Evolutionary conservation across 1,139 yeast species (phyloP), one percentile per base, ranked within the genome.

Genomic region (Suhomyces chickasaworum): DNA sequence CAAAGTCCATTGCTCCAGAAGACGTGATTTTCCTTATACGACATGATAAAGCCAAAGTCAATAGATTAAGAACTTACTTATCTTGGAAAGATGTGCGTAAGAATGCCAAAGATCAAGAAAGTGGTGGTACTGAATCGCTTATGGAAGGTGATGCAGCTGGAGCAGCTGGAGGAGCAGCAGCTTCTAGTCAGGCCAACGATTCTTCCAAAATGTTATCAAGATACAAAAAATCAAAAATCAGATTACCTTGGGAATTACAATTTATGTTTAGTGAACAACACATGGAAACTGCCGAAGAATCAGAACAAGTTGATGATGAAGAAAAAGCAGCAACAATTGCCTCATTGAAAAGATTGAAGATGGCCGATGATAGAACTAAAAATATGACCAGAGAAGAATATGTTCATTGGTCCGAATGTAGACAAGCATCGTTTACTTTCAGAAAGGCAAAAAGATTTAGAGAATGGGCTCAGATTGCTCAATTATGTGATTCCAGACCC

Each of bases 11-110:
- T 17, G 79, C 93, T 0, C 90, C 97, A 0, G 99, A 93, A 64
- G 99, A 93, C 63, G 86, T 93, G 32, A 93, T 93, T 36, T 93
- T 91, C 56, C 71, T 93, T 41, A 93, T 95, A 51, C 78, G 99
- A 39, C 97, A 90, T 61, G 99, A 93, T 59, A 86, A 82, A 58
- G 98, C 98, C 31, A 93, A 95, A 60, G 99, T 93, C 9, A 89
- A 89, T 58, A 75, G 99, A 48, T 72, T 93, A 44, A 75, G 96
- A 55, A 91, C 97, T 0, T 93, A 95, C 58, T 69, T 93, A 31
- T 87, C 96, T 1, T 93, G 99, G 99, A 93, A 93, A 58, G 99
- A 95, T 64, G 93, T 95, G 41, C 83, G 99, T 46, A 95, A 95
- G 63, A 93, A 93, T 66, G 98, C 99, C 12, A 89, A 89, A 59